These are phyloP conservation scores for Melanogaster broomeanus DNA, from an alignment of 768 basidiomycete genomes.

Conservation along the genomic window DNA sequence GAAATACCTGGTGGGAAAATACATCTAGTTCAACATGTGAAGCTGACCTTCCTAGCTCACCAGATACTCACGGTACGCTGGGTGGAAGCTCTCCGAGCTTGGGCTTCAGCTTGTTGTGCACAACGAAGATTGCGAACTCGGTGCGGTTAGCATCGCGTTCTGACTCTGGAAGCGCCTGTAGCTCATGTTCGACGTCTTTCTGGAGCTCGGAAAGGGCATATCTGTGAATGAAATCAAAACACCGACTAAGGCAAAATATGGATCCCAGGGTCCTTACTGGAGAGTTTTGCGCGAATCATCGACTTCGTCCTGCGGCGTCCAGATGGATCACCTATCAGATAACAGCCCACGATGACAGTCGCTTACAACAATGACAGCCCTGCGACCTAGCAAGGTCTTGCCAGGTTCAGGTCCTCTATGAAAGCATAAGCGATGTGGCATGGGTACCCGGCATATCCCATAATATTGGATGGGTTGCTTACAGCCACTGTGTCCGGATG, in stretches of 20 bases:
- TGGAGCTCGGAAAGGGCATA: conserved; percentile 90
- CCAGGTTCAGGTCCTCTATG: conserved; percentile 64
- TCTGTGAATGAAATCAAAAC: conserved; percentile 38
- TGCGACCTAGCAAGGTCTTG: conserved; percentile 74
- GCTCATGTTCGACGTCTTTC: conserved; percentile 81
- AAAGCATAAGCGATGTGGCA: background rate
- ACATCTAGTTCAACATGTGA: conserved; percentile 4
- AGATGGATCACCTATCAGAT: conserved; percentile 11
- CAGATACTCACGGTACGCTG: conserved; percentile 55
- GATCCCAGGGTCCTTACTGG: conserved; percentile 51
- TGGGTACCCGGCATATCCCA: background rate
- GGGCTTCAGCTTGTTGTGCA: conserved; percentile 89
- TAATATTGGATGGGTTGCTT: conserved; percentile 30
- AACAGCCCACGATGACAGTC: conserved; percentile 3
- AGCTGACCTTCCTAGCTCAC: background rate
- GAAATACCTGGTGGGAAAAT: conserved; percentile 59
- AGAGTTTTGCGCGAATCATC: conserved; percentile 90
- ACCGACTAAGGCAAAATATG: background rate
- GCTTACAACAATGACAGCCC: conserved; percentile 81
- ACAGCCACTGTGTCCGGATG: conserved; percentile 97
- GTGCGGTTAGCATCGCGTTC: conserved; percentile 78
- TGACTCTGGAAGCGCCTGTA: conserved; percentile 62
- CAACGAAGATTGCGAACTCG: conserved; percentile 90
- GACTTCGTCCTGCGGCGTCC: conserved; percentile 67
- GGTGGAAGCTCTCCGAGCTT: conserved; percentile 78